Evolutionary conservation across 176 grass and related monocot genomes (phyloP), one percentile per base, ranked within the genome.

Genomic region (Canna indica): DNA sequence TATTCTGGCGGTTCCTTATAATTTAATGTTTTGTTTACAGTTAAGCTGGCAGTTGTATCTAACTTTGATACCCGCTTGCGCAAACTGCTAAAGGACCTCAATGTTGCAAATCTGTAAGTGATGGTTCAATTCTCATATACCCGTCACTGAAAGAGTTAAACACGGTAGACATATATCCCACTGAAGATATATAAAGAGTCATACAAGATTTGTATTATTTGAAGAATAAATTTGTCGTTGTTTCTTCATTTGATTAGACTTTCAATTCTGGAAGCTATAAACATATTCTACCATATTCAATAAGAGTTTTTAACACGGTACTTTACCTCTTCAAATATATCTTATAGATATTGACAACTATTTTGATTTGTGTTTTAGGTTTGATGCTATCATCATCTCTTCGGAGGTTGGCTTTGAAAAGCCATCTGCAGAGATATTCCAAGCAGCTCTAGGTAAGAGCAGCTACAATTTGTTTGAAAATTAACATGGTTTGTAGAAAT

Each of bases 351-450:
- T 3, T 5, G 52, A 35, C 47, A 31, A 73, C 79, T 64, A 35
- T 22, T 67, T 28, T 79, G 30, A 64, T n/a, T 44, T 83, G 50
- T 90, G 38, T 83, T 9, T 67, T 79, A 97, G 94, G 82, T 97
- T 97, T 83, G 89, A 92, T 80, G 94, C 94, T 68, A 92, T 83
- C 69, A 79, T 87, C n/a, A 85, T 97, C 47, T 97, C 94, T 29
- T 92, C 94, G 18, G 89, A 97, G 59, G 84, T 87, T 34, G 88
- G 94, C 53, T 87, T 79, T n/a, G 94, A 97, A 81, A 97, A 97
- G 68, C 94, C 88, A 69, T 77, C 79, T 78, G 83, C 86, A 36
- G 94, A 97, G 68, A 97, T 97, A 36, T 97, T 97, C 84, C 86
- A 76, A 69, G 81, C 64, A 69, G 89, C 94, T 75, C 79, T 92